Conservation (phyloP, 2,329 filamentous ascomycete genomes). For the Calonectria hongkongensis region DNA sequence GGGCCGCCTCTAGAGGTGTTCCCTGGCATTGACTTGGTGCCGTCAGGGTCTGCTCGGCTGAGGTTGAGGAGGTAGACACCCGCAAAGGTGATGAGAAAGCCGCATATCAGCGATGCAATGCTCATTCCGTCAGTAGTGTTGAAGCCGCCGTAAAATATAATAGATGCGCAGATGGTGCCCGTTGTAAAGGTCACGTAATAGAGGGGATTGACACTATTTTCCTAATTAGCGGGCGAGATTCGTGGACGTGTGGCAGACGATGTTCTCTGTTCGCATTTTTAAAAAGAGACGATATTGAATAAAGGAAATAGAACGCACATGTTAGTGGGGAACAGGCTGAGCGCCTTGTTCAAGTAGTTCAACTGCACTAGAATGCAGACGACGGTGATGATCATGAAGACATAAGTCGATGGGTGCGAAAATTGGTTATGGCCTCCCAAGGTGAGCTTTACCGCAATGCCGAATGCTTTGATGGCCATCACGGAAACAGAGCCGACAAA, state of each 20-base stretch:
- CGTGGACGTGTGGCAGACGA: too few relatives aligned
- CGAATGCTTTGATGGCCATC: slow-evolving; percentile 33
- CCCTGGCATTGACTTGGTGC: too few relatives aligned
- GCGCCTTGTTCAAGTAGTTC: slow-evolving; percentile 34
- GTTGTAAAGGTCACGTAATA: slow-evolving; percentile 5
- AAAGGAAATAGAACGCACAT: background rate
- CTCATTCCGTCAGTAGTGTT: background rate
- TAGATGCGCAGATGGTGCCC: slow-evolving; percentile 10
- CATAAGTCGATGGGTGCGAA: slow-evolving; percentile 20
- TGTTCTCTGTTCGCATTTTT: background rate
- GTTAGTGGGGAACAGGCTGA: slow-evolving; percentile 14
- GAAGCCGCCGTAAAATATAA: slow-evolving; percentile 9
- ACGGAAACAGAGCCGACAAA: slow-evolving; percentile 23
- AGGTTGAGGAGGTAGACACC: slow-evolving; percentile 13
- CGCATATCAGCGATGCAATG: slow-evolving; percentile 1
- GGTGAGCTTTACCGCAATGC: slow-evolving; percentile 28
- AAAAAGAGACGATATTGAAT: background rate
- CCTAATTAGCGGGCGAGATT: background rate
- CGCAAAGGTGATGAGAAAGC: background rate
- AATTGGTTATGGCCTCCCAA: slow-evolving; percentile 33
- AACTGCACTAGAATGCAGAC: slow-evolving; percentile 29
- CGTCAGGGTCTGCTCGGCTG: background rate
- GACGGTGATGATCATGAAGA: slow-evolving; percentile 13
- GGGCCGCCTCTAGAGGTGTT: background rate
- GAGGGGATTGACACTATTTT: slow-evolving; percentile 16